Base-by-base conservation (phyloP, 805 yeast species). In the Schwanniomyces pseudopolymorphus region DNA sequence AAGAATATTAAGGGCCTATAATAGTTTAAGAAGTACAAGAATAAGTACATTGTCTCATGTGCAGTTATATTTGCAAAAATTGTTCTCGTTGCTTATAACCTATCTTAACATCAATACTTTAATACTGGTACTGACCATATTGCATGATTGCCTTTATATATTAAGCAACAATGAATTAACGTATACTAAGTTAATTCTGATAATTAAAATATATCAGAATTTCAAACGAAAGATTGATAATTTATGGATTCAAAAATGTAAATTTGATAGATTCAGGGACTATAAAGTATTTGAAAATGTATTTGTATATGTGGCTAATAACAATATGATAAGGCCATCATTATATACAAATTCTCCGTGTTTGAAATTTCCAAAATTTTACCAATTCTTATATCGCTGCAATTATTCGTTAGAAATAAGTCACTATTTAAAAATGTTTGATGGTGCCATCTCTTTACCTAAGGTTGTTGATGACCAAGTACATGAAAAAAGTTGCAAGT, bases 311-410 rank as follows among this genome's bases (percentile, higher is more conserved):
- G 40, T 48, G 1, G 25, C 43, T 9, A 40, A 46, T 16, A 53
- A 49, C 33, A 20, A 39, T 4, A 46, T 35, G 19, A 39, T 56
- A 22, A 51, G 54, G 36, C 47, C 52, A 33, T 48, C 48, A 25
- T n/a, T 54, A 20, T 54, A 52, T 38, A 63, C 69, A 0, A 51
- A 53, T 21, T 56, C 60, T 4, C 68, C 69, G 1, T 53, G 52
- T 9, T 40, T 64, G 14, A 40, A 58, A 33, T 66, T 62, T 44
- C 67, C 64, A 3, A 44, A 40, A 11, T 63, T 64, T 43, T 61
- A 63, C 49, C 48, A 49, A 10, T 51, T 55, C 25, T 20, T 63
- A 24, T 17, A 25, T 5, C 17, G 17, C n/a, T 19, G 36, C 36
- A 47, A 50, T 21, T 27, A 33, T 27, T 19, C 40, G 9, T 45